Base-by-base conservation (phyloP, 208 protist genomes). In the Leishmania martiniquensis region DNA sequence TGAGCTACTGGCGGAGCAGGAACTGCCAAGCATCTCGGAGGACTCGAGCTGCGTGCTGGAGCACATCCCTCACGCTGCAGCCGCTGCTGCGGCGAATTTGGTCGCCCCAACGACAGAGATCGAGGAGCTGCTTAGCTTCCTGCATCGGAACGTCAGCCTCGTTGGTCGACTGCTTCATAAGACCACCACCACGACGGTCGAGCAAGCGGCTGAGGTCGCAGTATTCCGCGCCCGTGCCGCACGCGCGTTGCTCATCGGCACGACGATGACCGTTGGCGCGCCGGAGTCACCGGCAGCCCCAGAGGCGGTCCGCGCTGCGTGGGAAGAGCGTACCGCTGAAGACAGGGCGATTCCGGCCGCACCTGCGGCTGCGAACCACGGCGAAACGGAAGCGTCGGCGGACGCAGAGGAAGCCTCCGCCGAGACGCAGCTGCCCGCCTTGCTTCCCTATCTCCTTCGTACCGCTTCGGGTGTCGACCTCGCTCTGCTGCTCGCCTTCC, bases 391-490 rank as follows among this genome's bases (percentile, higher is more conserved):
- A 29, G 76, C 59, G 39, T 65, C 34, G 0, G 78, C 52, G 39
- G 72, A 79, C 20, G 85, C 57, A n/a, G 87, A 82, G 5, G 87
- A 77, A 10, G 79, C 12, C 1, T 69, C 82, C 4, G 74, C 67
- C 12, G 74, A 76, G 49, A 62, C 68, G 49, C 86, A 90, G 63
- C 77, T 94, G 17, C 89, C 89, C 2, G 80, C 89, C 42, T 78
- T 94, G 65, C 78, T 96, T n/a, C 92, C 92, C 0, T 96, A 96
- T 67, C 76, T 94, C 0, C 80, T 96, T 32, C 76, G 80, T 32
- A 85, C 59, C 20, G 77, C 76, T 10, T 80, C 83, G 10, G 87
- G 82, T 13, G 76, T 82, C 39, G 79, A 87, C 39, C 51, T 92
- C 54, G 76, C 87, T 0, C 69, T 81, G 39, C 79, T 94, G 42